phyloP scores from a whole-genome alignment of 2,329 filamentous ascomycete genomes.

The Scytalidium lignicola region DNA sequence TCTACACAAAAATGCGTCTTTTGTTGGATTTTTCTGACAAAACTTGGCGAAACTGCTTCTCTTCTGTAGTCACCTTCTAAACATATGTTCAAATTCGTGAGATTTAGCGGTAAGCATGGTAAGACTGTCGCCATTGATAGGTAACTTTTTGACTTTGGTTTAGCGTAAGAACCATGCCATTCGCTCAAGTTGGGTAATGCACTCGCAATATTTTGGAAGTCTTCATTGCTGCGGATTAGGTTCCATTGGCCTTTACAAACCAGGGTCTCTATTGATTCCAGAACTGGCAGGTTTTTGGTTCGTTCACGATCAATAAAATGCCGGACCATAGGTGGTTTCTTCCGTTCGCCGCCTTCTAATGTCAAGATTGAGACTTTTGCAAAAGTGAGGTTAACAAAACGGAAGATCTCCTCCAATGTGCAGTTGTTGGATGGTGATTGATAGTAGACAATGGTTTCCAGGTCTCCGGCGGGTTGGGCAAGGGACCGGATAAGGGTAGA shows the following conservation, averaged over 20 bases:
- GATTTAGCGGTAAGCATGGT: constrained; percentile 47
- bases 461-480: constrained; percentile 30
- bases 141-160: constrained; percentile 70
- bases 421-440: constrained; percentile 60
- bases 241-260: constrained; percentile 76
- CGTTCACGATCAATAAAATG: constrained; percentile 37
- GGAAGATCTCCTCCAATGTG: constrained; percentile 64
- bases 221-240: constrained; percentile 56
- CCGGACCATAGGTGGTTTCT: constrained; percentile 64
- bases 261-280: constrained; percentile 55
- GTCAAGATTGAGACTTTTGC: constrained; percentile 62
- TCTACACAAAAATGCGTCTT: constrained; percentile 60
- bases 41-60: constrained; percentile 54
- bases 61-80: constrained; percentile 68
- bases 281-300: constrained; percentile 16
- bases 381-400: constrained; percentile 51
- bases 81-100: constrained; percentile 62
- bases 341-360: constrained; percentile 70
- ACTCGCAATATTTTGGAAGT: constrained; percentile 56
- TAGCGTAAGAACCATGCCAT: constrained; percentile 53
- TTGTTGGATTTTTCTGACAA: constrained; percentile 52
- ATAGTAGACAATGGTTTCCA: constrained; percentile 51
- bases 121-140: constrained; percentile 63
- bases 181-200: constrained; percentile 61
- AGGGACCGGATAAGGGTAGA: constrained; percentile 19